A percentile compares a stretch with the other conserved stretches of the same genome.
Conservation (phyloP, 768 basidiomycete genomes). For the Lactarius psammicola region DNA sequence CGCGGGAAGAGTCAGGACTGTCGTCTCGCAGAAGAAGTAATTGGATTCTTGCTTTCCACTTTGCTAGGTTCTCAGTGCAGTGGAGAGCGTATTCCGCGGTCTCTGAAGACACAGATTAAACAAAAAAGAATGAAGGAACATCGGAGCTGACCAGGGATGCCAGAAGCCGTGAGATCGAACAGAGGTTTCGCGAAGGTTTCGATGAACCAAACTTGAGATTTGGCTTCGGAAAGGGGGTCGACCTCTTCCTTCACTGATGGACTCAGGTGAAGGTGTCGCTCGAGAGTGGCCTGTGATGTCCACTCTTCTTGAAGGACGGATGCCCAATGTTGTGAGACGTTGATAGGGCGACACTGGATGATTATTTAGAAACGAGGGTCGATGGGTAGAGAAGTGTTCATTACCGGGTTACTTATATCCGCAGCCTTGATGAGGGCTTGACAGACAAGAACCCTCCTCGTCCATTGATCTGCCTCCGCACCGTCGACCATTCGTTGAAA, state of each 20-base stretch:
- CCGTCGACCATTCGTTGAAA: constrained; percentile 53
- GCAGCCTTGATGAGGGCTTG: constrained; percentile 96
- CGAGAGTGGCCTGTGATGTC: constrained; percentile 85
- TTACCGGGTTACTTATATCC: constrained; percentile 96
- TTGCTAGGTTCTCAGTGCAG: constrained; percentile 64
- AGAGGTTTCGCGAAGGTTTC: constrained; percentile 79
- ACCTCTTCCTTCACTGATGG: constrained; percentile 49
- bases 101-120: constrained; percentile 42
- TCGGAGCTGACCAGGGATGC: constrained; percentile 65
- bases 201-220: constrained; percentile 88
- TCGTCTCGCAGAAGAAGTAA: constrained; percentile 37
- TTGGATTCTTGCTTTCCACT: constrained; percentile 60
- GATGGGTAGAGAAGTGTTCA: constrained; percentile 36
- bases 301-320: constrained; percentile 86
- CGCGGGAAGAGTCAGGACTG: background rate
- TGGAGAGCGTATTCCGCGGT: constrained; percentile 64
- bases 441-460: constrained; percentile 66
- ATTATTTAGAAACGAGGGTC: constrained; percentile 3
- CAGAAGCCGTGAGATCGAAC: constrained; percentile 68
- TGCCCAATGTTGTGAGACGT: constrained; percentile 93
- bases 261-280: constrained; percentile 72
- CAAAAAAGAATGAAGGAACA: background rate
- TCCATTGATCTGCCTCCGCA: constrained; percentile 38
- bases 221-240: constrained; percentile 62
- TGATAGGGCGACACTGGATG: constrained; percentile 80